phyloP scores from a whole-genome alignment of 345 rosid genomes.

The Linum usitatissimum region DNA sequence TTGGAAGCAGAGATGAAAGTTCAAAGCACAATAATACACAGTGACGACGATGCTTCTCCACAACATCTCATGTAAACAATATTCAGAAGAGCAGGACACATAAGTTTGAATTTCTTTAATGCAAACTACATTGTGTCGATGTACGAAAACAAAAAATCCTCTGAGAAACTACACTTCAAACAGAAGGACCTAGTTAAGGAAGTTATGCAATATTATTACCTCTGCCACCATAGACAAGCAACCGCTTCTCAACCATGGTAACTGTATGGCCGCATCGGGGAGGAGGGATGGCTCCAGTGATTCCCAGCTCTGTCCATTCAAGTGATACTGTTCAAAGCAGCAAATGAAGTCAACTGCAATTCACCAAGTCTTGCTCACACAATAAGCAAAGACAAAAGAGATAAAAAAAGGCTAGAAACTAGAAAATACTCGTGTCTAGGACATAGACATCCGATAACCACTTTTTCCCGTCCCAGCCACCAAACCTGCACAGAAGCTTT shows the following conservation, averaged over 20 bases:
- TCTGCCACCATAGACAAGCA: constrained; percentile 95
- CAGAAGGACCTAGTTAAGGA: too few relatives aligned
- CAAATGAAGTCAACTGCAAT: background rate
- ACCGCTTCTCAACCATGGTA: constrained; percentile 89
- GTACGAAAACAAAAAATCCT: background rate
- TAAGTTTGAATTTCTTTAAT: too few relatives aligned
- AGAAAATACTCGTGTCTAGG: constrained; percentile 76
- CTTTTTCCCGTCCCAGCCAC: constrained; percentile 98
- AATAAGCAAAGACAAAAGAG: constrained; percentile 7
- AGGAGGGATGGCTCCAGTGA: constrained; percentile 70
- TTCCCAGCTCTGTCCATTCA: constrained; percentile 86
- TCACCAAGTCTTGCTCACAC: background rate
- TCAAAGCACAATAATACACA: background rate
- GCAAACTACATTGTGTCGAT: background rate
- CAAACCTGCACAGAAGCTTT: constrained; percentile 51
- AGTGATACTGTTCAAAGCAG: constrained; percentile 60
- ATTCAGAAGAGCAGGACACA: background rate
- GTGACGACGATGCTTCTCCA: background rate
- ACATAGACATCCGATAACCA: constrained; percentile 96
- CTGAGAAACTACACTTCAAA: background rate
- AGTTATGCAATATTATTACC: constrained; percentile 20
- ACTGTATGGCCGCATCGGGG: constrained; percentile 99
- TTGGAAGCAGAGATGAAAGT: background rate
- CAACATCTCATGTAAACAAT: background rate
- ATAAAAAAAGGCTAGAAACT: constrained; percentile 9